A percentile compares a stretch with the other conserved stretches of the same genome.
phyloP scores from a whole-genome alignment of 768 basidiomycete species.

The Mycena crocata region DNA sequence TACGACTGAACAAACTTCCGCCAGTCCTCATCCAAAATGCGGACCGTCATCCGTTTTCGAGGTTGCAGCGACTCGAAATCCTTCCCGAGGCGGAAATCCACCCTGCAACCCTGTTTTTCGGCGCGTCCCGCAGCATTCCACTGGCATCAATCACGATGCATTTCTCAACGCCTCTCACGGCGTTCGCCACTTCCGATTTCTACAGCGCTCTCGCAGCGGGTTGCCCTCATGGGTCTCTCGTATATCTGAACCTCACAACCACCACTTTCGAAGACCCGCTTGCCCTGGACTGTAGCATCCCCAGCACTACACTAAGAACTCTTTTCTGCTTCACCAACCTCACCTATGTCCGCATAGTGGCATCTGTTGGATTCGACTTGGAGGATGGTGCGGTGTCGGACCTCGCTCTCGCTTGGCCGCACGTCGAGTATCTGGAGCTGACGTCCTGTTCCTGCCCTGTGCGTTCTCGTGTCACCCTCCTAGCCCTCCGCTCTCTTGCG shows the following conservation, averaged over 20 bases:
- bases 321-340: conserved; percentile 10
- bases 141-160: neutral
- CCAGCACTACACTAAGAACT: neutral
- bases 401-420: neutral
- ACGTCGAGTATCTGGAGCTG: neutral
- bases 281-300: neutral
- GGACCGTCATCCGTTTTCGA: neutral
- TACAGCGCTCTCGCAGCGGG: neutral
- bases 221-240: neutral
- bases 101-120: neutral
- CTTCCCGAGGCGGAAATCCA: neutral
- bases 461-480: conserved; percentile 1
- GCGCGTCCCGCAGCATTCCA: neutral
- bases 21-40: neutral
- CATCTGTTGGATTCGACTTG: neutral
- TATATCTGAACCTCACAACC: neutral
- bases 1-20: neutral
- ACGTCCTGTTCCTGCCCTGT: neutral
- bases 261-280: neutral
- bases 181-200: neutral
- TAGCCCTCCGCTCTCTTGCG: neutral
- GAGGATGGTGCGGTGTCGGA: neutral
- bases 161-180: neutral
- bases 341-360: neutral
- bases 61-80: neutral